Base-by-base conservation (phyloP, 495 filamentous ascomycete genomes). In the Chaetomidium leptoderma region DNA sequence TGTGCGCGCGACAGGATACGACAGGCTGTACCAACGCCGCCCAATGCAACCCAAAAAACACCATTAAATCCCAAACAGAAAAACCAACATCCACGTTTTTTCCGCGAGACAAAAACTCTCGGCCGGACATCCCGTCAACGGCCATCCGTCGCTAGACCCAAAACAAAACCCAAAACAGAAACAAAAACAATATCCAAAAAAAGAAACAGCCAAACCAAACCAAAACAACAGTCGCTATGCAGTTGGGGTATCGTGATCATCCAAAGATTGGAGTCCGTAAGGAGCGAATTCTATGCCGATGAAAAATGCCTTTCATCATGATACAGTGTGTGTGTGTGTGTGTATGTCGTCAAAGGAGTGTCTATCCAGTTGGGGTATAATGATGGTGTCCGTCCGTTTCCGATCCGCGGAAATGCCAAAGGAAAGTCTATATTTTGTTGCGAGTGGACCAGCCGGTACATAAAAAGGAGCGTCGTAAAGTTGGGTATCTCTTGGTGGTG, bases 201-300 rank as follows among this genome's bases (percentile, higher is more conserved):
- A 58, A n/a, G n/a, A 57, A 11, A 35, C 29, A 49, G 49, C 24
- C 56, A 53, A 58, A 53, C 57, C 54, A 56, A 59, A 46, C 59
- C 55, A 62, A 66, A 69, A 67, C 67, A 76, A 74, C 76, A 78
- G 75, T 73, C 74, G 76, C 75, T 78, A 77, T 78, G 76, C 74
- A 76, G 64, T 75, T 76, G 75, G 73, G n/a, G 72, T 72, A 68
- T 72, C 72, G 64, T 70, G 63, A 65, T 71, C 66, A 66, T 71
- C 66, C 57, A 53, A 32, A 45, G 30, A 50, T 43, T 7, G 32
- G 39, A 43, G 43, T 69, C 58, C 60, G 68, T 64, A 72, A 68
- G 68, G 70, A 72, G 62, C 55, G 70, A 65, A 44, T 53, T 71
- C 63, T 70, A 70, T 70, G 63, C 63, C 58, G 59, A 66, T 53